Conservation (phyloP, 2,329 filamentous ascomycete species). For the Fusarium lyarnte region DNA sequence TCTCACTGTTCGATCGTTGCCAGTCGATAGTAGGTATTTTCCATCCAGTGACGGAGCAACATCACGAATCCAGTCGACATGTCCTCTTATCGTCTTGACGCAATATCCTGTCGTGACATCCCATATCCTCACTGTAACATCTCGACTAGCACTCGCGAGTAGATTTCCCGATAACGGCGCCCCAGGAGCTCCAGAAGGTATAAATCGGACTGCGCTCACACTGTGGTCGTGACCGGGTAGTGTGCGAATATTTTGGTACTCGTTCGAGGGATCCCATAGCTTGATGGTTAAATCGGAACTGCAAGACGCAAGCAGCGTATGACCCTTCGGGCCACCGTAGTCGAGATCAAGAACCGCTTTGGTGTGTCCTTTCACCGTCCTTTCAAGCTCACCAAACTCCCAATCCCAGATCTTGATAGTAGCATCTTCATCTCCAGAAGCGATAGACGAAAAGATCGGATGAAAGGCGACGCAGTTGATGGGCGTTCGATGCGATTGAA, state of each 20-base stretch:
- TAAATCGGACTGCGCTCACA: constrained; percentile 87
- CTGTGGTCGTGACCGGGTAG: constrained; percentile 92
- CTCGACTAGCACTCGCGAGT: constrained; percentile 85
- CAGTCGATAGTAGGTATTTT: constrained; percentile 81
- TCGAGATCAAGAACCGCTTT: constrained; percentile 89
- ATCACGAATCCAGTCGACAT: constrained; percentile 91
- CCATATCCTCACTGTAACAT: constrained; percentile 89
- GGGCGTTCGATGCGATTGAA: constrained; percentile 75
- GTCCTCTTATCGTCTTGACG: constrained; percentile 86
- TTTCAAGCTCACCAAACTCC: constrained; percentile 90
- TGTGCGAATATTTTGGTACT: constrained; percentile 95
- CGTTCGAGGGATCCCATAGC: constrained; percentile 90
- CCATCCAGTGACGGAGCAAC: constrained; percentile 86
- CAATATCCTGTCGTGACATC: constrained; percentile 94
- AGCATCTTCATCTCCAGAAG: constrained; percentile 89
- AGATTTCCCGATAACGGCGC: constrained; percentile 84
- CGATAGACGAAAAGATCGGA: constrained; percentile 88
- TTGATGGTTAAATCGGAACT: constrained; percentile 93
- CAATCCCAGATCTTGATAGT: constrained; percentile 99
- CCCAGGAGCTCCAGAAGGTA: constrained; percentile 82
- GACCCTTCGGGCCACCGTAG: constrained; percentile 78
- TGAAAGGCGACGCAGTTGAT: constrained; percentile 93
- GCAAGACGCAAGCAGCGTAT: constrained; percentile 71
- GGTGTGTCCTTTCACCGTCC: constrained; percentile 92
- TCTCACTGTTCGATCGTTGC: constrained; percentile 82